Evolutionary conservation across 768 basidiomycete genomes (phyloP), one percentile per base, ranked within the genome.

Genomic region (Dioszegia hungarica): DNA sequence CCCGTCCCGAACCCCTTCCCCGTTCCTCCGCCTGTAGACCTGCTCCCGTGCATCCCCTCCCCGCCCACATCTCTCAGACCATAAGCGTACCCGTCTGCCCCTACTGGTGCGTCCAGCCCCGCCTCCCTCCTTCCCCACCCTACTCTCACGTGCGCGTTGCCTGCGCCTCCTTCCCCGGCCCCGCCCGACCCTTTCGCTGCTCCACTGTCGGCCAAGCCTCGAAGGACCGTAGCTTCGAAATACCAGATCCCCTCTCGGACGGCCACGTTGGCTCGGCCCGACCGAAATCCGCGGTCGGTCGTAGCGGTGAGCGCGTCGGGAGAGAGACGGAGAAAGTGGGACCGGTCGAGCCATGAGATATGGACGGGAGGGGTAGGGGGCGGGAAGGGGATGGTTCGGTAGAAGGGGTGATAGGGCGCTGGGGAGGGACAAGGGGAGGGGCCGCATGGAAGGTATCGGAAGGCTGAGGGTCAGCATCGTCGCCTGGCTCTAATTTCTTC

Each of bases 101-200:
- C 95, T 15, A 85, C 91, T 0, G 95, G 95, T 0, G 85, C 90
- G 63, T 95, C 94, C 39, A 98, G 79, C n/a, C 88, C 85, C 6
- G 91, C 88, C 75, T 99, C 95, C 54, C 95, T 81, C 36, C 95
- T 80, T 2, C 84, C 94, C 85, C 90, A 94, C 0, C 95, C 95
- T 0, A 98, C 77, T 17, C 95, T 80, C 33, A 98, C 86, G 77
- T 97, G 86, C 50, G 88, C 79, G 76, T 44, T 80, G 78, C 62
- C 62, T n/a, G n/a, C n/a, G n/a, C n/a, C n/a, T n/a, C n/a, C n/a
- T n/a, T n/a, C n/a, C 2, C 3, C 25, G 39, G 64, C 60, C n/a
- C 48, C 56, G 22, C 60, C 33, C 47, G 67, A 45, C n/a, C 60
- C 61, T 79, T 78, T 2, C 83, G 85, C 22, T 77, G 68, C 28